Evolutionary conservation across 805 yeast genomes (phyloP).

Genomic region (Candida bentonensis): DNA sequence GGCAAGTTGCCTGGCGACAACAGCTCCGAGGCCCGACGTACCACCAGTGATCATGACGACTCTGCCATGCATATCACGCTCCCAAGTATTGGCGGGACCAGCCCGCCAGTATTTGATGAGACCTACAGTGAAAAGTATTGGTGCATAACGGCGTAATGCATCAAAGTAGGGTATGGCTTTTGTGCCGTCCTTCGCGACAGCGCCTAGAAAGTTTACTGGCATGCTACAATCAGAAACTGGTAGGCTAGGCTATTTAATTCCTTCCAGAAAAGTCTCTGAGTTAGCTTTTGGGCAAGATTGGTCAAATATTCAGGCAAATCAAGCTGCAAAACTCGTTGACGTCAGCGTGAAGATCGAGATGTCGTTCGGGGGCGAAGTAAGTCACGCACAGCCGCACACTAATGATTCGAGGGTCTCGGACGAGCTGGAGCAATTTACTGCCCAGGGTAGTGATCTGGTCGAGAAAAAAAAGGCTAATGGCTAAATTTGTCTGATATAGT

Average conservation of each 20-base stretch:
- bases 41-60: slow-evolving; percentile 64
- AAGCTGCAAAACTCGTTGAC: too few relatives aligned
- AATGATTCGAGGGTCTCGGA: too few relatives aligned
- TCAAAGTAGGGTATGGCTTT: slow-evolving; percentile 64
- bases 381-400: too few relatives aligned
- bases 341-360: too few relatives aligned
- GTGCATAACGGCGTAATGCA: slow-evolving; percentile 40
- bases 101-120: slow-evolving; percentile 58
- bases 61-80: slow-evolving; percentile 79
- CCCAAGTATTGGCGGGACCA: slow-evolving; percentile 82
- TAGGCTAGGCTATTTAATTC: not conserved
- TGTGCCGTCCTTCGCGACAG: slow-evolving; percentile 58
- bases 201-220: slow-evolving; percentile 78
- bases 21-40: slow-evolving; percentile 80
- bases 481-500: too few relatives aligned
- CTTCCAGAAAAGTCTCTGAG: not conserved
- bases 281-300: too few relatives aligned
- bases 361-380: too few relatives aligned
- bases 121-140: slow-evolving; percentile 32
- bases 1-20: slow-evolving; percentile 62
- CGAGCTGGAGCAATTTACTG: too few relatives aligned
- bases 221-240: too few relatives aligned
- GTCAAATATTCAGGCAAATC: too few relatives aligned
- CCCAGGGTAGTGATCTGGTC: too few relatives aligned
- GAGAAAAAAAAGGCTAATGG: too few relatives aligned